Evolutionary conservation across 2,329 filamentous ascomycete species (phyloP).

Genomic region (Aspergillus melleus): DNA sequence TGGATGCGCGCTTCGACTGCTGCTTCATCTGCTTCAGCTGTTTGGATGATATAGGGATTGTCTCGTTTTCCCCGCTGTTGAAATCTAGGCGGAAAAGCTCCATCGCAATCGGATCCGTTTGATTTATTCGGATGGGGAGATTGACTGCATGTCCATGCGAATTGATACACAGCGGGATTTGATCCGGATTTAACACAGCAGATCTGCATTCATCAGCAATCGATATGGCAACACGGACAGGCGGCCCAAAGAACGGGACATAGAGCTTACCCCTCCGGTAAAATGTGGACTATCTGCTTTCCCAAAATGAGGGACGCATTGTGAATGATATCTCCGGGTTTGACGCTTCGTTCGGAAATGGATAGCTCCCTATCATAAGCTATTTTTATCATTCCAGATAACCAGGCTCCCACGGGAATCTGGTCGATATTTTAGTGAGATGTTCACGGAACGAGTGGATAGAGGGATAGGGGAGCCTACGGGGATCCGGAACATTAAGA

Average conservation of each 20-base stretch:
- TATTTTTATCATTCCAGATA: constrained; percentile 72
- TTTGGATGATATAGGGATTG: constrained; percentile 69
- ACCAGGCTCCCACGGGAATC: constrained; percentile 72
- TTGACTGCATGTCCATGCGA: constrained; percentile 59
- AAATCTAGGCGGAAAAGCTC: constrained; percentile 87
- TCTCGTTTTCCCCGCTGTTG: constrained; percentile 76
- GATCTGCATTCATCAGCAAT: constrained; percentile 56
- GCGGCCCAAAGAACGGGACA: background rate
- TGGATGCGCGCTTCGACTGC: constrained; percentile 67
- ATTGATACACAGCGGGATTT: constrained; percentile 78
- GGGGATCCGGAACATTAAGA: constrained; percentile 90
- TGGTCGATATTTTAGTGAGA: constrained; percentile 32
- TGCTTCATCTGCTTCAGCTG: constrained; percentile 76
- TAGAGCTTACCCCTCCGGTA: constrained; percentile 75
- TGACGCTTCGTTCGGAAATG: constrained; percentile 90
- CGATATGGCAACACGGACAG: background rate
- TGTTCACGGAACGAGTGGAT: background rate
- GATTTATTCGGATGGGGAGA: constrained; percentile 89
- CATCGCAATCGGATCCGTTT: constrained; percentile 83
- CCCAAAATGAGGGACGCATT: constrained; percentile 93
- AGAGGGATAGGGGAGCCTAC: constrained; percentile 48
- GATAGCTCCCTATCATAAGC: constrained; percentile 91
- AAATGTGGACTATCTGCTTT: constrained; percentile 95
- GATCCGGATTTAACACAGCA: constrained; percentile 81
- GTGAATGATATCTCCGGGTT: constrained; percentile 81